Evolutionary conservation across 352 stramenopile species (phyloP), one percentile per base, ranked within the genome.

Genomic region (Pythium grandisporangium): DNA sequence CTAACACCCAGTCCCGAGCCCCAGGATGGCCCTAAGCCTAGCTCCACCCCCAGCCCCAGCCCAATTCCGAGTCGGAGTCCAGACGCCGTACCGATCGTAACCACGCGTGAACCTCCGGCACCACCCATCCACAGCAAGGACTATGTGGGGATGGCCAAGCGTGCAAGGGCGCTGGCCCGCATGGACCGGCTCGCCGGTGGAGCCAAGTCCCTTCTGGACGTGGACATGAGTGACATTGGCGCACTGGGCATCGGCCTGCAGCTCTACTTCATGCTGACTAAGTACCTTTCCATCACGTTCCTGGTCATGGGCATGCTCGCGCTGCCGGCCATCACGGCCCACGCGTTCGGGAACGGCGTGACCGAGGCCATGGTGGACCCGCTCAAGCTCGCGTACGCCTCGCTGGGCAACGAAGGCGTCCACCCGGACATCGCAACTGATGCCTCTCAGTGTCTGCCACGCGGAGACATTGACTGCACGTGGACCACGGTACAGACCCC

Each of bases 241-340:
- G 66, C 67, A 20, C 48, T 93, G 24, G 80, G 80, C 13, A 89
- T 93, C 30, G 80, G 77, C 10, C 63, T 93, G 54, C 67, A 85
- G 59, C 60, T 93, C 4, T 93, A 91, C 36, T 93, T 93, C 29
- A 75, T 91, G 58, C 49, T 93, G 23, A 83, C 74, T 32, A 86
- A 90, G 64, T 84, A 87, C 39, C 38, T 86, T 42, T 55, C 56
- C 23, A 52, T 77, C 16, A 53, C 58, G 5, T 88, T 93, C 40
- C 36, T 87, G 5, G n/a, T 62, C 32, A 89, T 91, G 73, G 75
- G 75, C 12, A 45, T 86, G 26, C 37, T 86, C 5, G 61, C 79
- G 13, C 43, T 89, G 13, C 79, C 76, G 1, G 51, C 54, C 2
- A 85, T 93, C 33, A 49, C 72, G 1, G 48, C 87, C 6, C 83